Evolutionary conservation across 2,329 filamentous ascomycete genomes (phyloP).

Genomic region (Hypoxylon rubiginosum): DNA sequence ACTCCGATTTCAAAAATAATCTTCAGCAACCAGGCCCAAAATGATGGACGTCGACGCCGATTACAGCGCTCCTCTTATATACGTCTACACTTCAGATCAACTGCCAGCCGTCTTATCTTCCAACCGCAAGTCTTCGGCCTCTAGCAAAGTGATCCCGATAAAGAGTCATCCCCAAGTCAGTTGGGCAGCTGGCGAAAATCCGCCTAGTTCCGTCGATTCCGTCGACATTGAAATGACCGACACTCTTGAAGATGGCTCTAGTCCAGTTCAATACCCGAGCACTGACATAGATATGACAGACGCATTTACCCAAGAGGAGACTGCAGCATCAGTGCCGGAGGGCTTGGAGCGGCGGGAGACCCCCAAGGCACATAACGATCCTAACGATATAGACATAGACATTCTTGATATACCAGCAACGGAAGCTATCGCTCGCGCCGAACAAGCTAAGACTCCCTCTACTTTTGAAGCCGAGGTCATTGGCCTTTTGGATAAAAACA

Average conservation of each 20-base stretch:
- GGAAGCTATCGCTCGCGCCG: background rate
- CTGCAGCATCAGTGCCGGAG: background rate
- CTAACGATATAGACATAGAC: background rate
- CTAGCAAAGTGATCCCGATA: background rate
- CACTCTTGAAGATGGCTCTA: background rate
- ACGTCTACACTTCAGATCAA: background rate
- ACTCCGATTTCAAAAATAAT: background rate
- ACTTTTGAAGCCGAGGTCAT: constrained; percentile 4
- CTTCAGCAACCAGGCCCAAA: background rate
- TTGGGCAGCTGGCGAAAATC: background rate
- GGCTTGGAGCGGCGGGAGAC: background rate
- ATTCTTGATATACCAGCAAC: background rate
- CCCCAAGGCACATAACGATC: background rate
- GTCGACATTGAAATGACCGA: constrained; percentile 8
- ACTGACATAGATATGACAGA: constrained; percentile 5
- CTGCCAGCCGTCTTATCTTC: background rate
- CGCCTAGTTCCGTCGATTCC: background rate
- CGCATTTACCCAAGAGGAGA: background rate
- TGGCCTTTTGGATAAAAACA: background rate
- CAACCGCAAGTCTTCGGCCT: background rate
- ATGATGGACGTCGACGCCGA: background rate
- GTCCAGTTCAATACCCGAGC: background rate
- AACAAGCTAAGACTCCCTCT: background rate
- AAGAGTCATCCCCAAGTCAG: background rate
- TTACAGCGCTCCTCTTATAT: background rate